phyloP scores from a whole-genome alignment of 371 early-diverging fungal species.

The Funneliformis caledonium region DNA sequence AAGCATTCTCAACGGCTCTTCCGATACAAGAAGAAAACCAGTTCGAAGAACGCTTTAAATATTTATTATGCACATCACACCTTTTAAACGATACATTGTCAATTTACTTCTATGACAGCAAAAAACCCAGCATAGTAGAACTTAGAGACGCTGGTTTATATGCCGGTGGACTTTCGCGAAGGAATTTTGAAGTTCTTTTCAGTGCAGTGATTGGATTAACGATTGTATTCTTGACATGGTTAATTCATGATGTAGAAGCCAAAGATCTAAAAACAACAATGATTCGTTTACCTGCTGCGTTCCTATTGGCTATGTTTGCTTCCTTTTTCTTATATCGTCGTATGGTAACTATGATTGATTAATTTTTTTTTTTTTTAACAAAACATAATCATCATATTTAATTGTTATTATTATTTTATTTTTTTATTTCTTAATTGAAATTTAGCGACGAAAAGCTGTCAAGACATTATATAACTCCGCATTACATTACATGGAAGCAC shows the following conservation, averaged over 20 bases:
- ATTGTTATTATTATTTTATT: neutral
- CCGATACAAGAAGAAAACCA: slow-evolving; percentile 60
- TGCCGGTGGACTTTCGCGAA: slow-evolving; percentile 35
- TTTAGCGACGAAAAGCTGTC: slow-evolving; percentile 56
- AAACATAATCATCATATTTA: neutral
- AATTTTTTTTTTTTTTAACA: neutral
- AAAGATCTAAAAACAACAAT: slow-evolving; percentile 14
- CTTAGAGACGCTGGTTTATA: slow-evolving; percentile 45
- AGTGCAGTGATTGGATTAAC: slow-evolving; percentile 15
- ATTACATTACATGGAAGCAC: slow-evolving; percentile 52
- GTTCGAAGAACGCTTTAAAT: slow-evolving; percentile 71
- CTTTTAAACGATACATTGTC: slow-evolving; percentile 58
- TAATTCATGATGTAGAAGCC: slow-evolving; percentile 19
- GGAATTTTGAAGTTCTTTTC: slow-evolving; percentile 38
- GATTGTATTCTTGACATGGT: slow-evolving; percentile 17
- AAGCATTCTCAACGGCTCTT: slow-evolving; percentile 52
- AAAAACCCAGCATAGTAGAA: slow-evolving; percentile 34
- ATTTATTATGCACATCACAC: slow-evolving; percentile 66
- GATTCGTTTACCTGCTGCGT: slow-evolving; percentile 24
- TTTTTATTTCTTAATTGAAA: neutral
- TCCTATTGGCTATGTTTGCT: slow-evolving; percentile 10
- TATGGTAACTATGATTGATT: slow-evolving; percentile 28
- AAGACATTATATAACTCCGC: slow-evolving; percentile 59
- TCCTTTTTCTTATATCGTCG: slow-evolving; percentile 35
- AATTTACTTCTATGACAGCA: slow-evolving; percentile 50